These are phyloP conservation scores for Metschnikowia peoriensis DNA, from an alignment of 805 yeast genomes.

Conservation along the genomic window DNA sequence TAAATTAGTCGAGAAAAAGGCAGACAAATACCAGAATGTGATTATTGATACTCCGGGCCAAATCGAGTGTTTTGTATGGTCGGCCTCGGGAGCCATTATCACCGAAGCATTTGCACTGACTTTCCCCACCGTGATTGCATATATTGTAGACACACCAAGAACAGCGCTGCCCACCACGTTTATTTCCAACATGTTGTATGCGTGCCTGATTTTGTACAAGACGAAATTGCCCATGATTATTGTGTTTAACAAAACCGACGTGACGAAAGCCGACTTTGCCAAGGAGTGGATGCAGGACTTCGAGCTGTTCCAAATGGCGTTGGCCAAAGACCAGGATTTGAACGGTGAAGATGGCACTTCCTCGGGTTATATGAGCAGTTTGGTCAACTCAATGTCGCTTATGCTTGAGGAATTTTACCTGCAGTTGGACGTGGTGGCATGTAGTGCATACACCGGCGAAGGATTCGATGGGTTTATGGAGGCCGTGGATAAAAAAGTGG, in stretches of 20 bases:
- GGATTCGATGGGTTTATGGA: slow-evolving; percentile 89
- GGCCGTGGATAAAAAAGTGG: slow-evolving; percentile 84
- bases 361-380: slow-evolving; percentile 90
- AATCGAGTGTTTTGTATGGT: slow-evolving; percentile 97
- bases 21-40: slow-evolving; percentile 57
- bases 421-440: slow-evolving; percentile 88
- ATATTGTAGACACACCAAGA: slow-evolving; percentile 95
- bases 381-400: slow-evolving; percentile 91
- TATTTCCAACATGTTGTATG: slow-evolving; percentile 97
- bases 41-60: slow-evolving; percentile 98
- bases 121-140: slow-evolving; percentile 94
- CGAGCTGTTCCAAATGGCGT: slow-evolving; percentile 81
- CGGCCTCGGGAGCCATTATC: slow-evolving; percentile 94
- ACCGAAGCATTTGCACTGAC: slow-evolving; percentile 96
- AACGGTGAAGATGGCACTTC: slow-evolving; percentile 59
- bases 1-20: slow-evolving; percentile 75
- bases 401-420: slow-evolving; percentile 96
- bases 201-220: slow-evolving; percentile 94
- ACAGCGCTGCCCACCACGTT: slow-evolving; percentile 93
- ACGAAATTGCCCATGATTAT: slow-evolving; percentile 95
- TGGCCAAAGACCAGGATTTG: slow-evolving; percentile 63
- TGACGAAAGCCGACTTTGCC: slow-evolving; percentile 79
- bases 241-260: slow-evolving; percentile 95
- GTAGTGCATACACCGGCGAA: slow-evolving; percentile 87
- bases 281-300: slow-evolving; percentile 97